phyloP scores from a whole-genome alignment of 169 alveolate species.

The Plasmodium chabaudi region DNA sequence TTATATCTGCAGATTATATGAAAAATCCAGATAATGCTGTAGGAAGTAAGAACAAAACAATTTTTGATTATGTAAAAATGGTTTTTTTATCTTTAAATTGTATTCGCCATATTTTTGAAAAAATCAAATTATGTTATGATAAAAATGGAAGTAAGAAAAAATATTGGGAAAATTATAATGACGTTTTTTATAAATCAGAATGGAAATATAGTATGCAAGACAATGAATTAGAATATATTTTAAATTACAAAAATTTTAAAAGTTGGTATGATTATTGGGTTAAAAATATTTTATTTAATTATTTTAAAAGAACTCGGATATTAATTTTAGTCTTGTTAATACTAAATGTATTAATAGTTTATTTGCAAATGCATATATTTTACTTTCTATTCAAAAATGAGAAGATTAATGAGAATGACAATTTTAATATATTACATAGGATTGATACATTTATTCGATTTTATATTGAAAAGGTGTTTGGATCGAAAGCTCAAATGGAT shows the following conservation, averaged over 20 bases:
- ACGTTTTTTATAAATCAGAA: constrained; percentile 34
- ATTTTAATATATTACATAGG: too few relatives aligned
- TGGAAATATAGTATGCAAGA: constrained; percentile 43
- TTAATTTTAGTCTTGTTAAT: constrained; percentile 9
- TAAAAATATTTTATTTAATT: constrained; percentile 22
- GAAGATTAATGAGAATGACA: neutral
- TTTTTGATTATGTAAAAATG: constrained; percentile 10
- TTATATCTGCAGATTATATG: constrained; percentile 26
- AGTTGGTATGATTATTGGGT: constrained; percentile 72
- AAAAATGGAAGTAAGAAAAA: constrained; percentile 12
- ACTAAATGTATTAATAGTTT: constrained; percentile 19
- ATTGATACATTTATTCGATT: neutral
- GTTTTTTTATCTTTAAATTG: constrained; percentile 15
- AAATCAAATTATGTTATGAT: constrained; percentile 2
- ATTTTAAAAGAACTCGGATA: constrained; percentile 35
- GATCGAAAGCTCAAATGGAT: neutral
- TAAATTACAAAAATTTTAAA: constrained; percentile 56
- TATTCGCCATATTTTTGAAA: constrained; percentile 6
- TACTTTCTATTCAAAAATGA: constrained; percentile 11
- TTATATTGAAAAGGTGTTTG: neutral
- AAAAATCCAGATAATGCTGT: constrained; percentile 9
- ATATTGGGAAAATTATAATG: constrained; percentile 44
- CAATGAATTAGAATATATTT: constrained; percentile 57
- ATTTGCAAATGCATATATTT: constrained; percentile 35
- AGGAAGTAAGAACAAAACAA: constrained; percentile 7